Conservation (phyloP, 2,329 filamentous ascomycete species). For the Thyridium curvatum region DNA sequence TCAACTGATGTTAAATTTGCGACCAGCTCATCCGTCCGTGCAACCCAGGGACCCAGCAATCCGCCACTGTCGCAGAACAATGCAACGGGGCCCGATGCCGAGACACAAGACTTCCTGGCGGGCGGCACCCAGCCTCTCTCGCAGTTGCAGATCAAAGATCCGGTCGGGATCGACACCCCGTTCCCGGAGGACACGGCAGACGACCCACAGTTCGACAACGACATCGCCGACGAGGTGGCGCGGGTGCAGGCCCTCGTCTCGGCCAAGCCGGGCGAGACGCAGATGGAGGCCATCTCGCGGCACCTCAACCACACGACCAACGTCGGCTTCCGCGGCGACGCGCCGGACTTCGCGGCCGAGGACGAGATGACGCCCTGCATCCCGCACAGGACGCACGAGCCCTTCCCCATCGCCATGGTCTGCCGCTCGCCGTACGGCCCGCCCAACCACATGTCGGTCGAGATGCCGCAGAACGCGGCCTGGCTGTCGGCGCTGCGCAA, state of each 20-base stretch:
- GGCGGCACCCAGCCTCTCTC: slow-evolving; percentile 14
- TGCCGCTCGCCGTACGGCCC: slow-evolving; percentile 62
- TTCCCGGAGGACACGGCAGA: slow-evolving; percentile 51
- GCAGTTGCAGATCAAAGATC: slow-evolving; percentile 14
- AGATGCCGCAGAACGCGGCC: slow-evolving; percentile 68
- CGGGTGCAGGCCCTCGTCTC: slow-evolving; percentile 54
- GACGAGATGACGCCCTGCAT: slow-evolving; percentile 64
- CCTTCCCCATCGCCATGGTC: slow-evolving; percentile 66
- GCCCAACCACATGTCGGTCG: slow-evolving; percentile 52
- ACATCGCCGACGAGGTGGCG: slow-evolving; percentile 53
- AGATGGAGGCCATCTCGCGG: slow-evolving; percentile 52
- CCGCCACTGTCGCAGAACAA: slow-evolving; percentile 4
- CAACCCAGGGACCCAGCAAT: not conserved
- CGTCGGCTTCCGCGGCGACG: slow-evolving; percentile 40
- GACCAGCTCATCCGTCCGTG: not conserved
- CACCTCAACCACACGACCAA: slow-evolving; percentile 61
- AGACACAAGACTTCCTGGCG: slow-evolving; percentile 15
- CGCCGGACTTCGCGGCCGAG: slow-evolving; percentile 43
- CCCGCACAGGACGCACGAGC: slow-evolving; percentile 40
- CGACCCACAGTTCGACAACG: slow-evolving; percentile 57
- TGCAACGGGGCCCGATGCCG: slow-evolving; percentile 9
- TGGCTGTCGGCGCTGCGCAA: slow-evolving; percentile 66
- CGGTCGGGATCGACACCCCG: slow-evolving; percentile 6
- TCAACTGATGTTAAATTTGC: not conserved
- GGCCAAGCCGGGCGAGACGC: slow-evolving; percentile 43